Conservation (phyloP, 1,284 basidiomycete species). For the Leucoagaricus sp. region DNA sequence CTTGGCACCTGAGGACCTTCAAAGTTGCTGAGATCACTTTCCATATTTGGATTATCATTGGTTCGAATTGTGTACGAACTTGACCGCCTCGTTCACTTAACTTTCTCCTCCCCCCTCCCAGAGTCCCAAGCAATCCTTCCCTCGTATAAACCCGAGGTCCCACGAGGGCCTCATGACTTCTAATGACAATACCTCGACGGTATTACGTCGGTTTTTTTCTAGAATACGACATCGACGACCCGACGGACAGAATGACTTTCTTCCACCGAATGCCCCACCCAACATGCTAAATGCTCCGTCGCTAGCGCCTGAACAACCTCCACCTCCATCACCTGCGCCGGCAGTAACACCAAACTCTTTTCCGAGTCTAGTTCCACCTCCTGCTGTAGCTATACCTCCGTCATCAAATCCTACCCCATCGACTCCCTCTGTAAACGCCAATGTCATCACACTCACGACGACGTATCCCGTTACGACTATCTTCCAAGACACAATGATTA, state of each 20-base stretch:
- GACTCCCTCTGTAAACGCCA: background rate
- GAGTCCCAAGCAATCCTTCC: no score
- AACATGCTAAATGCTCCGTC: background rate
- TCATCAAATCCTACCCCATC: background rate
- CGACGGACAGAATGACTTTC: conserved; percentile 15
- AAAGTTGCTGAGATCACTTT: background rate
- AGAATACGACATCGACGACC: conserved; percentile 10
- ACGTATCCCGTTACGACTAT: conserved; percentile 38
- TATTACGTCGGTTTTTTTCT: background rate
- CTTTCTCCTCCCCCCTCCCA: background rate
- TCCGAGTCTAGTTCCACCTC: background rate
- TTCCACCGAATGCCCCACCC: conserved; percentile 10
- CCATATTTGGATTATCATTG: conserved; percentile 15
- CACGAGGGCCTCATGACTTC: conserved; percentile 3
- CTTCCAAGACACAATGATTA: conserved; percentile 43
- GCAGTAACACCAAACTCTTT: background rate
- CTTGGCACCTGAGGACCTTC: no score
- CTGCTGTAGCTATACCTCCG: background rate
- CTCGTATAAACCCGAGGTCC: background rate
- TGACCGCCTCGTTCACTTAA: conserved; percentile 1
- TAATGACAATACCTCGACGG: background rate
- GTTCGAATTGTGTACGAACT: conserved; percentile 14
- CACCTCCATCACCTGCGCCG: background rate
- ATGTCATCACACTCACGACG: conserved; percentile 14
- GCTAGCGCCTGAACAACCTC: background rate